These are phyloP conservation scores for Amanita polypyramis DNA, from an alignment of 768 basidiomycete genomes.

Conservation along the genomic window DNA sequence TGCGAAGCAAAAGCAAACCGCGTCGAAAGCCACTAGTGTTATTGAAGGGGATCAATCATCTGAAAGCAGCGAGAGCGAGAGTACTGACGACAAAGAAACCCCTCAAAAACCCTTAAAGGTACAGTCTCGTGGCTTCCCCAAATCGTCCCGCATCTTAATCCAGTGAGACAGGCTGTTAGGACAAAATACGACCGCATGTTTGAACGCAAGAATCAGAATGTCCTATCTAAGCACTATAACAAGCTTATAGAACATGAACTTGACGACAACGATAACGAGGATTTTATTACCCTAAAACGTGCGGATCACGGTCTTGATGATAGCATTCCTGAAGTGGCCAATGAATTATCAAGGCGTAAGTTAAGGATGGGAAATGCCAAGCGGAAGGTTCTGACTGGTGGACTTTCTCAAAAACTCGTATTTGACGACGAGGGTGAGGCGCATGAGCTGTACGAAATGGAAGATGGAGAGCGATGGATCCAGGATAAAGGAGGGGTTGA, in stretches of 20 bases:
- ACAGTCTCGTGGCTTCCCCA: conserved; percentile 6
- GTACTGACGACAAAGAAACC: conserved; percentile 16
- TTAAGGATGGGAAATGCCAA: conserved; percentile 65
- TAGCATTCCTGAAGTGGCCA: neutral
- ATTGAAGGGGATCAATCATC: conserved; percentile 4
- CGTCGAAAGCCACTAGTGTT: conserved; percentile 28
- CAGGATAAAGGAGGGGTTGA: conserved; percentile 50
- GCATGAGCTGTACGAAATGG: conserved; percentile 78
- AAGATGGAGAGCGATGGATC: conserved; percentile 63
- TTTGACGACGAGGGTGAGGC: conserved; percentile 85
- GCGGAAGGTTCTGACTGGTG: conserved; percentile 57
- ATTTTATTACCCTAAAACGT: conserved; percentile 93
- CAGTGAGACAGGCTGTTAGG: conserved; percentile 35
- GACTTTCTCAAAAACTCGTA: conserved; percentile 60
- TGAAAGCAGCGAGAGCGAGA: conserved; percentile 15
- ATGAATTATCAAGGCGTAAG: conserved; percentile 67
- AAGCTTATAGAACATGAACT: conserved; percentile 71
- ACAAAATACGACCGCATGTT: conserved; percentile 99
- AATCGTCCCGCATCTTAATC: conserved; percentile 13
- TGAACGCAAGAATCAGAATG: conserved; percentile 87
- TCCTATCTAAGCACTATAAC: conserved; percentile 82
- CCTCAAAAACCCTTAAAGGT: conserved; percentile 31
- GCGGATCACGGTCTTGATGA: conserved; percentile 63
- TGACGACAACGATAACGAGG: conserved; percentile 43
- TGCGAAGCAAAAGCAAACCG: conserved; percentile 72